Conservation (phyloP, 257 asterid species). For the Nicotiana knightiana region DNA sequence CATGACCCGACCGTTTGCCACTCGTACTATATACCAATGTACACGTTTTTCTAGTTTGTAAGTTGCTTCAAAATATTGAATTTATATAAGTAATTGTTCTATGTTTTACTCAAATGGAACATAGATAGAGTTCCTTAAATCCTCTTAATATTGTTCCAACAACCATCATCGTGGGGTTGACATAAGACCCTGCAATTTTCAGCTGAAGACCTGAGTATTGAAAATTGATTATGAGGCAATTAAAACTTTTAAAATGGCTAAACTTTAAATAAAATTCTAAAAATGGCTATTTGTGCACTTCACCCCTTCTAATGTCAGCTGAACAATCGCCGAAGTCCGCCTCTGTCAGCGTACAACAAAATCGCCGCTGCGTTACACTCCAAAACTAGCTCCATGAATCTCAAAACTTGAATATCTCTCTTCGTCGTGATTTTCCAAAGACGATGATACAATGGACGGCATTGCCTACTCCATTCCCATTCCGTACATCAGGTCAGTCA, state of each 20-base stretch:
- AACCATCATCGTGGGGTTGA: too few relatives aligned
- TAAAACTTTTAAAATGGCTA: background rate
- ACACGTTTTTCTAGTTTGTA: too few relatives aligned
- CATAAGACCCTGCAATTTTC: too few relatives aligned
- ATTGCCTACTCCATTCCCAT: background rate
- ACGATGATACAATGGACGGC: slow-evolving; percentile 2
- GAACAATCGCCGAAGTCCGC: background rate
- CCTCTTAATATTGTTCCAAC: too few relatives aligned
- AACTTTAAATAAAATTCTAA: background rate
- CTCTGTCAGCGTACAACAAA: background rate
- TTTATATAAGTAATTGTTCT: too few relatives aligned
- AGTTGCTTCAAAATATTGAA: too few relatives aligned
- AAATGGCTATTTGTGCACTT: background rate
- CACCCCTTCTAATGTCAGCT: background rate
- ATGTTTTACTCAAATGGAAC: too few relatives aligned
- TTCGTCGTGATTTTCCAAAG: background rate
- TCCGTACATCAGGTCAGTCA: slow-evolving; percentile 6
- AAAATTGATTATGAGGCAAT: too few relatives aligned
- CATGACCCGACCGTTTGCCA: too few relatives aligned
- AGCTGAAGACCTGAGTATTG: too few relatives aligned
- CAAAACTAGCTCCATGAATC: background rate
- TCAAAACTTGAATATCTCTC: background rate
- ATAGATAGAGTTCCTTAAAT: too few relatives aligned
- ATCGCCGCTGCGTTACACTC: background rate
- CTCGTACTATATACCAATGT: too few relatives aligned